These are phyloP conservation scores for Zizania latifolia DNA, from an alignment of 176 grass and related monocot genomes.

Conservation along the genomic window DNA sequence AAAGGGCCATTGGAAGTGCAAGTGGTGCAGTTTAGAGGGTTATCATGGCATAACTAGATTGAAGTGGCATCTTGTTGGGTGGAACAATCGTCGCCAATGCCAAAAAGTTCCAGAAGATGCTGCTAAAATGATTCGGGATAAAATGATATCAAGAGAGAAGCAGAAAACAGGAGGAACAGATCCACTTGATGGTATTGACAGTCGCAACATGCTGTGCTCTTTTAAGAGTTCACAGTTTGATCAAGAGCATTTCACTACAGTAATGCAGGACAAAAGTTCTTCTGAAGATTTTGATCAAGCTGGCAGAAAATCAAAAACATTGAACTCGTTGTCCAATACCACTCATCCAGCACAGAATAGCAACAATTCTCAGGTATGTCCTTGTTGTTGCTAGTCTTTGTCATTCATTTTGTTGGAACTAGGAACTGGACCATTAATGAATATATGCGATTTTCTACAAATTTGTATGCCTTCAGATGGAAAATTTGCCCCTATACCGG, in stretches of 20 bases:
- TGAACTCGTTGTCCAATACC: conserved; percentile 22
- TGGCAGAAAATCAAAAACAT: conserved; percentile 19
- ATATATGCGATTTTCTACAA: not conserved
- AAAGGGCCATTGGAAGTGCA: conserved; percentile 43
- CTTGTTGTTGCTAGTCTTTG: conserved; percentile 2
- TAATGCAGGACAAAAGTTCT: conserved; percentile 6
- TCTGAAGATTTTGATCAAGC: conserved; percentile 20
- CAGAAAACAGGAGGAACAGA: conserved; percentile 11
- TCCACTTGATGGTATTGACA: conserved; percentile 14
- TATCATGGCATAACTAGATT: conserved; percentile 42
- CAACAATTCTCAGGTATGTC: conserved; percentile 19
- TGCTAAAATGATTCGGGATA: conserved; percentile 29
- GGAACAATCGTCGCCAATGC: conserved; percentile 21
- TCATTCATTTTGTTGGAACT: conserved; percentile 11
- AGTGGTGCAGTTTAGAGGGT: conserved; percentile 40
- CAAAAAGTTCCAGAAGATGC: conserved; percentile 21
- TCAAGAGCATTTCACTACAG: conserved; percentile 18
- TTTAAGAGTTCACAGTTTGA: conserved; percentile 25
- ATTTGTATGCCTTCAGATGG: not conserved
- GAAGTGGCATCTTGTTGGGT: conserved; percentile 44
- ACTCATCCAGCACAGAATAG: not conserved
- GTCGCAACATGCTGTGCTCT: not conserved
- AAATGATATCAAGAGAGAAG: conserved; percentile 34
- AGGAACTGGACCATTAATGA: not conserved
- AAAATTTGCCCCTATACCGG: not conserved